A percentile compares a stretch with the other conserved stretches of the same genome.
These are phyloP conservation scores for Fusarium nurragi DNA, from an alignment of 2,329 filamentous ascomycete species.

Conservation along the genomic window DNA sequence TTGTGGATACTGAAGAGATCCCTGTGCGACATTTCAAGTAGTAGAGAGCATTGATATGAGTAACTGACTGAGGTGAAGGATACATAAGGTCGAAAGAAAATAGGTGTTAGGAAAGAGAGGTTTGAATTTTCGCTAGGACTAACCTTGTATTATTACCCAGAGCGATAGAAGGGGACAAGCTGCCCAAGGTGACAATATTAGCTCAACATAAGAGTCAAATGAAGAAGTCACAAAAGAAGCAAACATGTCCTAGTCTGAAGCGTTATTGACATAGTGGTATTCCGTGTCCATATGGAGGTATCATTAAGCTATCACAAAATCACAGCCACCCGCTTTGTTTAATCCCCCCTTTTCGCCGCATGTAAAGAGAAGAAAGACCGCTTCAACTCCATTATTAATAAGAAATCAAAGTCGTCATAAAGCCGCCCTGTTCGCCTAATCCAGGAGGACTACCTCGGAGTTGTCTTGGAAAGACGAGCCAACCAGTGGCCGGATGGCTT, in stretches of 20 bases:
- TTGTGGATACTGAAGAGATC: conserved; percentile 40
- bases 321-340: conserved; percentile 36
- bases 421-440: conserved; percentile 19
- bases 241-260: not conserved
- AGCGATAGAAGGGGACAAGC: conserved; percentile 7
- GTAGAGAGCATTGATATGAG: not conserved
- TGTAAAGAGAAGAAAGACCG: conserved; percentile 17
- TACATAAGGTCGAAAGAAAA: not conserved
- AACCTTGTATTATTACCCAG: conserved; percentile 27
- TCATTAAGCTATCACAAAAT: conserved; percentile 46
- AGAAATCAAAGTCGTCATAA: conserved; percentile 15
- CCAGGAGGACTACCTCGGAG: conserved; percentile 37
- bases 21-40: conserved; percentile 40
- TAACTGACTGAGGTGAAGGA: not conserved
- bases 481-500: conserved; percentile 52
- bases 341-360: conserved; percentile 36
- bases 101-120: not conserved
- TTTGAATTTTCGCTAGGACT: not conserved
- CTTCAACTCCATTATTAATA: conserved; percentile 29
- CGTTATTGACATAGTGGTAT: conserved; percentile 19
- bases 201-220: not conserved
- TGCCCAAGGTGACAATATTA: not conserved
- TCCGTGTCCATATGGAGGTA: conserved; percentile 45
- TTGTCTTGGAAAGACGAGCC: conserved; percentile 3
- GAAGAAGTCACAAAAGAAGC: not conserved